Percentiles rank a stretch among this genome's conserved stretches.
phyloP scores from a whole-genome alignment of 371 early-diverging fungal species.

The Mucor ambiguus region DNA sequence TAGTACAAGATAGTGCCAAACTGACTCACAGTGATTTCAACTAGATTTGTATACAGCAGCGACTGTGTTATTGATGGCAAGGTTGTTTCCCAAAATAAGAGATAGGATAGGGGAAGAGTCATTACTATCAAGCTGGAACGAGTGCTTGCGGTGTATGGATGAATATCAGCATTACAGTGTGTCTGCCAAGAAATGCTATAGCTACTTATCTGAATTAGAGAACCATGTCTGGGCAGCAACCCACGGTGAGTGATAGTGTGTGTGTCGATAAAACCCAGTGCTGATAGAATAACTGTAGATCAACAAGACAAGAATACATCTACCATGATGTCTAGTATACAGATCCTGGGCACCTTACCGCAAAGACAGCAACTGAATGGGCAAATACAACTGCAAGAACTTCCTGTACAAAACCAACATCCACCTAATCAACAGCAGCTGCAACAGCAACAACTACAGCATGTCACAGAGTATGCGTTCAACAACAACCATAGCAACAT shows the following conservation, averaged over 20 bases:
- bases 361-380: constrained; percentile 1
- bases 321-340: constrained; percentile 27
- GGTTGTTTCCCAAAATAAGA: constrained; percentile 29
- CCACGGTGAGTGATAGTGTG: not conserved
- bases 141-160: constrained; percentile 22
- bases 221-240: constrained; percentile 4
- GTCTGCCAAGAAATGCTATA: constrained; percentile 29
- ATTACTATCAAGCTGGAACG: constrained; percentile 25
- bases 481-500: constrained; percentile 8
- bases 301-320: constrained; percentile 11
- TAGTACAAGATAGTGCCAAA: not conserved
- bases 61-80: constrained; percentile 33
- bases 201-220: constrained; percentile 27
- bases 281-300: not conserved
- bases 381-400: not conserved
- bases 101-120: constrained; percentile 24
- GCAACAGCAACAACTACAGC: not conserved
- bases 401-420: not conserved
- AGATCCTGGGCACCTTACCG: constrained; percentile 29
- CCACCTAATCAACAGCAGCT: not conserved
- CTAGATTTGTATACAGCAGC: constrained; percentile 32
- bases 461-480: not conserved
- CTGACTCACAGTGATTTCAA: not conserved
- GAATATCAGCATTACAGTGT: constrained; percentile 24
- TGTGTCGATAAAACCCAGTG: no score